Base-by-base conservation (phyloP, 2,329 filamentous ascomycete species). In the Didymella arachidicola region DNA sequence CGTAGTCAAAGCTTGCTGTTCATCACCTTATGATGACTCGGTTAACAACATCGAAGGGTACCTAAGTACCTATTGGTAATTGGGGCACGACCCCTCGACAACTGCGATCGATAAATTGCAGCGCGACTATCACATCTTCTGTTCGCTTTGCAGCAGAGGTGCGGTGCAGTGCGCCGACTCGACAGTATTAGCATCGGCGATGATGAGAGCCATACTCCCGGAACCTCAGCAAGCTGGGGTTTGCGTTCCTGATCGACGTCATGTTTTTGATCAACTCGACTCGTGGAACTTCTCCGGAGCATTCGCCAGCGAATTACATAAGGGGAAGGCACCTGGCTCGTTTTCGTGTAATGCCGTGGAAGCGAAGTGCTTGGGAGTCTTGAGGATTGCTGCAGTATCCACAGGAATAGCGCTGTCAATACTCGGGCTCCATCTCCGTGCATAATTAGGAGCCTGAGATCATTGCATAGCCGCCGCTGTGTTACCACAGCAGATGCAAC, bases 211-310 rank as follows among this genome's bases (percentile, higher is more conserved):
- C 45, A 22, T 29, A 8, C 25, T 12, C 16, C 34, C 32, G 56
- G 56, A 42, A 51, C 27, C 32, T 34, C 41, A 54, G 26, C 29
- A 14, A 22, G 39, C 45, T 54, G 51, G 45, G 45, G 45, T 36
- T 50, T 53, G 45, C 41, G 45, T 54, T 51, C 56, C 56, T 59
- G 56, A 59, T 54, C 56, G 56, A 46, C 56, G 46, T 51, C 26
- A 26, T 52, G 36, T 48, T 51, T 27, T 59, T 50, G 38, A 59
- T 59, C 56, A 34, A 18, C 45, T 53, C 49, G 39, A 53, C 39
- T 41, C 26, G 46, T 27, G 39, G 26, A 50, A 10, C 25, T 29
- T 8, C 12, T 50, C 45, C 56, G 51, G 56, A 54, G 27, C 45
- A 22, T 29, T 32, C 22, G 32, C 51, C 51, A 4, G 46, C 56